Evolutionary conservation across 2,329 filamentous ascomycete genomes (phyloP).

Genomic region (Fusarium sp.): DNA sequence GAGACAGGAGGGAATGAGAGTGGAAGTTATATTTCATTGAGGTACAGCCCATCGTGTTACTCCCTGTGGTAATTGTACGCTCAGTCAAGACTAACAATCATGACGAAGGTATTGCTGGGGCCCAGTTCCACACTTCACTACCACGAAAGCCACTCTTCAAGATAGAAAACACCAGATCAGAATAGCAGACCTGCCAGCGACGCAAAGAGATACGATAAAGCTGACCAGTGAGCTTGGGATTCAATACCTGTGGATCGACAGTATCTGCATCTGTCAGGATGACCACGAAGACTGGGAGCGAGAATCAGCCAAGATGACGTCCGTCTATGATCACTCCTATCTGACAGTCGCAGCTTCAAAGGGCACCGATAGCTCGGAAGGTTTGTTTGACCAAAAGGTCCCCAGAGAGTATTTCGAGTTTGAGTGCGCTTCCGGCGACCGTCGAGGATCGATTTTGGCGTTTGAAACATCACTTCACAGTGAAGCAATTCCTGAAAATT

Average conservation of each 20-base stretch:
- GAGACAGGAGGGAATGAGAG: background rate
- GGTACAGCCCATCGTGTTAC: background rate
- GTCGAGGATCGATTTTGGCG: background rate
- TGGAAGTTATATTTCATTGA: conserved; percentile 8
- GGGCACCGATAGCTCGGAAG: background rate
- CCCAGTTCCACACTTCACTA: fast-evolving
- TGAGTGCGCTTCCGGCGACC: background rate
- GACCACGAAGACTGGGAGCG: conserved; percentile 12
- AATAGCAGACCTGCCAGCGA: background rate
- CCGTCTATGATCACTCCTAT: background rate
- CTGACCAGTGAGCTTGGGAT: fast-evolving
- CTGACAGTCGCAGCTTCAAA: background rate
- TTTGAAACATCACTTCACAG: no score
- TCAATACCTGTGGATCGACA: conserved; percentile 12
- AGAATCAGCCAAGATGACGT: background rate
- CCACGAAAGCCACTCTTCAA: conserved; percentile 9
- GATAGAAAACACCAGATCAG: conserved; percentile 1
- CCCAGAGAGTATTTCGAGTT: background rate
- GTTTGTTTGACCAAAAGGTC: background rate
- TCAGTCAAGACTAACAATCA: background rate
- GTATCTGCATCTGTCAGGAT: conserved; percentile 12
- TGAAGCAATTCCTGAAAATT: no score
- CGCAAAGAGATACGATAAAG: background rate
- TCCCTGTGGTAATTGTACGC: background rate
- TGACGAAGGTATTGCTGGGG: conserved; percentile 11